Base-by-base conservation (phyloP, 441 rosid species). In the Adansonia gregorii region DNA sequence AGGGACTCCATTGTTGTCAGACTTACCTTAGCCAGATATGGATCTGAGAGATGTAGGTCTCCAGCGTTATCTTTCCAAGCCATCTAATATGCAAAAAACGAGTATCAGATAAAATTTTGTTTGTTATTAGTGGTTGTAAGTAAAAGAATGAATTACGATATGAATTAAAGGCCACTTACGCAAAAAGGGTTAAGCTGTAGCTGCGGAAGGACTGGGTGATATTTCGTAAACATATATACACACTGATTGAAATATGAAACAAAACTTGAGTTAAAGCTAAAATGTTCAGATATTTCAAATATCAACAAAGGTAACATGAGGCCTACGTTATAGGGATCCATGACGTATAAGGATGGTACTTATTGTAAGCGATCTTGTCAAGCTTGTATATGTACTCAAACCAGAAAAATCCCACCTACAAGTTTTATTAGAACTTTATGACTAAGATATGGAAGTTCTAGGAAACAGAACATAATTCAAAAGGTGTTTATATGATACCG, bases 251-350 rank as follows among this genome's bases (percentile, higher is more conserved):
- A 43, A 74, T 20, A 46, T 71, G 68, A 7, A 76, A 72, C 19
- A 43, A 68, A 66, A 65, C 17, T 15, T 51, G 48, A 77, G 74
- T 41, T 54, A 58, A 58, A 58, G 46, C 63, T 41, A 49, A 39
- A 31, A 41, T 2, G 55, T 64, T 67, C 67, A n/a, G 27, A 76
- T 27, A 49, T 80, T 10, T 64, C 3, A 71, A 80, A 66, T 61
- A 39, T 2, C 69, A 73, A 76, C 39, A 69, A 27, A 80, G 67
- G 68, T 67, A 27, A 77, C 54, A 43, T 55, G 78, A 27, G 74
- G 80, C 88, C 11, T 82, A 92, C 96, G 97, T 92, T 79, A 92
- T 92, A 52, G 97, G 97, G 80, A 92, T 92, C 97, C 97, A 92
- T 4, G 97, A 92, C 51, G 94, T 92, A 77, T 90, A 92, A 41